Base-by-base conservation (phyloP, 257 asterid species). In the Nyctanthes arbortristis region DNA sequence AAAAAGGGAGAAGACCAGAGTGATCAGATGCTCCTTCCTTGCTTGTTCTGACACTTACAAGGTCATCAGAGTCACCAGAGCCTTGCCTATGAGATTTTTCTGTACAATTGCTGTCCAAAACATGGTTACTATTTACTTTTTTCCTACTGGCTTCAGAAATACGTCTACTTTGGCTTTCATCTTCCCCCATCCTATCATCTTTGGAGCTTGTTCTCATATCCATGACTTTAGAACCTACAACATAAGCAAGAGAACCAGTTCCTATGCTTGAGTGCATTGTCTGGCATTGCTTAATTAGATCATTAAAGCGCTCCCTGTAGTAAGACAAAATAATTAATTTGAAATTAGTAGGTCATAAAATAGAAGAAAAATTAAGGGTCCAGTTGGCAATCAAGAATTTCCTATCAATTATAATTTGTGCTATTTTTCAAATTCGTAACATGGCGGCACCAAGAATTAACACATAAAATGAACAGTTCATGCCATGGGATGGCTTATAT, bases 201-300 rank as follows among this genome's bases (percentile, higher is more conserved):
- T 80, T 91, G 78, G 95, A 84, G 82, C 91, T 89, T 68, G 85
- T 85, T 81, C 99, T 84, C 96, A 91, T 79, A 80, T 93, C 99
- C 99, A 93, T 86, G 79, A 93, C 95, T 78, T 91, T 93, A 65
- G 99, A 87, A 71, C 99, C 99, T 60, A 93, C 89, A 73, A 85
- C 90, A 82, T 87, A 89, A 57, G 99, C 99, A 77, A 93, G 89
- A 59, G 96, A 85, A 78, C 99, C 99, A 70, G 99, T 93, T 75
- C 99, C 99, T 69, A 93, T 67, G 82, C 96, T 93, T 63, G 99
- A 84, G 87, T 93, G 97, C 99, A 93, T 93, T 77, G 70, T 61
- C 79, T 87, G 99, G 72, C 97, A 93, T 79, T 91, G 91, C 77
- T 83, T 89, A 65, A 87, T 79, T 34, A 93, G 99, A 68, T 89